These are phyloP conservation scores for Pulveroboletus ravenelii DNA, from an alignment of 768 basidiomycete genomes.

Conservation along the genomic window DNA sequence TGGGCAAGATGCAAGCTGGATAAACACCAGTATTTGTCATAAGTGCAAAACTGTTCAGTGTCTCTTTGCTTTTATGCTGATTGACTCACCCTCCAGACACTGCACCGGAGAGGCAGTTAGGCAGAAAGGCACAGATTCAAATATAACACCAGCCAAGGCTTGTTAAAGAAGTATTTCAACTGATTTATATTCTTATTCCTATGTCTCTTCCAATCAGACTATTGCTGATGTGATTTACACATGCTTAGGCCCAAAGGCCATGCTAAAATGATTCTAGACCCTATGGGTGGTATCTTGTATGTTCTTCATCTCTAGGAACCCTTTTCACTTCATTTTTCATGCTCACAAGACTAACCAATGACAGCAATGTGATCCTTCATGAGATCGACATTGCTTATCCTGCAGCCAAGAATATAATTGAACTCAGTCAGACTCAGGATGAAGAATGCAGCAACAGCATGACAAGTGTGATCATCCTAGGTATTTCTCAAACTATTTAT, in stretches of 20 bases:
- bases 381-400: conserved; percentile 99
- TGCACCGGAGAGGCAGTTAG: conserved; percentile 89
- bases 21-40: conserved; percentile 83
- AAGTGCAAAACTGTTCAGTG: conserved; percentile 42
- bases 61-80: not conserved
- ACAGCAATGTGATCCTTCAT: conserved; percentile 97
- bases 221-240: conserved; percentile 98
- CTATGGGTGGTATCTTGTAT: conserved; percentile 97
- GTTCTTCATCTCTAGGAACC: conserved; percentile 21
- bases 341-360: conserved; percentile 77
- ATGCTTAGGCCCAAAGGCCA: conserved; percentile 94
- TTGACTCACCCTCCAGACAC: conserved; percentile 53
- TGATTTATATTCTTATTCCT: not conserved
- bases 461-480: conserved; percentile 96
- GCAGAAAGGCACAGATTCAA: conserved; percentile 93
- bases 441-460: conserved; percentile 99
- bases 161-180: conserved; percentile 5
- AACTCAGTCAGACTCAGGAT: conserved; percentile 95
- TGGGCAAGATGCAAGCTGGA: conserved; percentile 29
- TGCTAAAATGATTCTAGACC: conserved; percentile 99
- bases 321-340: not conserved
- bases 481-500: conserved; percentile 39
- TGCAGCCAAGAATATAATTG: conserved; percentile 99
- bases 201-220: conserved; percentile 48
- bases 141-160: conserved; percentile 96